phyloP scores from a whole-genome alignment of 129 eudicot species.

The Flaveria brownii region DNA sequence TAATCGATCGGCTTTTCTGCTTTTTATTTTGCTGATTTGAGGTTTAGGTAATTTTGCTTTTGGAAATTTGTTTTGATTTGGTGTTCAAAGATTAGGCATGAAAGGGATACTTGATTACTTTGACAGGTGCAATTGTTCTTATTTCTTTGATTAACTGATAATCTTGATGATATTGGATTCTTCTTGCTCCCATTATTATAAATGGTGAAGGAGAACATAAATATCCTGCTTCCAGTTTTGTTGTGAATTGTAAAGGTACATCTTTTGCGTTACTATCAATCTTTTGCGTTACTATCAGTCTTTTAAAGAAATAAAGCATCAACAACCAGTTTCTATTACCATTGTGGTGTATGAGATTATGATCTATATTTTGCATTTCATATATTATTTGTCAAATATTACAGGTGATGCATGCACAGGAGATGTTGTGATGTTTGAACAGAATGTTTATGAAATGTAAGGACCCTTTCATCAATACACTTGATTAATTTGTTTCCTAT shows the following conservation, averaged over 20 bases:
- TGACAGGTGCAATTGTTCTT: background rate
- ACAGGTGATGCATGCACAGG: conserved; percentile 97
- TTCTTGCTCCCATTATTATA: conserved; percentile 44
- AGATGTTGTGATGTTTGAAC: conserved; percentile 88
- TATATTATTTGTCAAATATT: conserved; percentile 10
- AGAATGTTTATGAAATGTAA: conserved; percentile 90
- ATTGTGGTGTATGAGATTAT: background rate
- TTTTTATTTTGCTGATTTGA: too few relatives aligned
- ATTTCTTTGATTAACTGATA: background rate
- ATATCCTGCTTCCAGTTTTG: conserved; percentile 77
- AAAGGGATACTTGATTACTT: conserved; percentile 39
- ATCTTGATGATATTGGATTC: background rate
- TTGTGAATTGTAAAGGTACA: conserved; percentile 79
- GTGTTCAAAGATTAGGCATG: too few relatives aligned
- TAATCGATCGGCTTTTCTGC: too few relatives aligned
- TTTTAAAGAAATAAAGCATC: background rate
- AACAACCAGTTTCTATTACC: background rate
- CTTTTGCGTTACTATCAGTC: too few relatives aligned
- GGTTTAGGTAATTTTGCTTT: too few relatives aligned
- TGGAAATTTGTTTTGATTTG: too few relatives aligned
- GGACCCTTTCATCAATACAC: conserved; percentile 4
- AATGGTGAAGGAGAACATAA: conserved; percentile 73
- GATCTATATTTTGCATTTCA: background rate
- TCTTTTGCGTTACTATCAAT: background rate
- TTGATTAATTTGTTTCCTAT: background rate